Base-by-base conservation (phyloP, 495 filamentous ascomycete genomes). In the Durotheca rogersii region DNA sequence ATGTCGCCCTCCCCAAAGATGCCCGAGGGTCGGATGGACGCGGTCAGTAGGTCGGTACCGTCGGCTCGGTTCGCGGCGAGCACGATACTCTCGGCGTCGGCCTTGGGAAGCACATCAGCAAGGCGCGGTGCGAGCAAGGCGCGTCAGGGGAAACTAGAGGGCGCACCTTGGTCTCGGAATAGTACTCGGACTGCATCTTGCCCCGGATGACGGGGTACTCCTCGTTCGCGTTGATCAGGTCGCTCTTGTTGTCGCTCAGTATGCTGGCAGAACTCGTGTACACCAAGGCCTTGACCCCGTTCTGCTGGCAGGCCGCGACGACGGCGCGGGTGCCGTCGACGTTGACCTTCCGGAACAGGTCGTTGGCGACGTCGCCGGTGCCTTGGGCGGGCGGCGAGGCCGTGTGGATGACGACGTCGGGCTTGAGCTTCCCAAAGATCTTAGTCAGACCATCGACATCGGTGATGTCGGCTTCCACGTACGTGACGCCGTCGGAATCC, bases 391-490 rank as follows among this genome's bases (percentile, higher is more conserved):
- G 71, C 2, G 89, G 88, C 3, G 85, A 87, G n/a, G 92, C 94
- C 7, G 93, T 97, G 70, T 99, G 90, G 53, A 97, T 93, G 31
- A 99, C 86, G 7, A 93, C 81, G 57, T 89, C 82, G n/a, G 94
- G 90, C 68, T 83, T 84, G 32, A 85, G 73, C 41, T 79, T 78
- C 11, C 75, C 62, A 66, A 97, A 85, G 7, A 94, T 72, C 9
- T 70, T 66, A 42, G 83, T 66, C 60, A 95, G 76, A 42, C 75
- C 74, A 40, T 75, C 77, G 41, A 72, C 68, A 33, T 88, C 84
- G 29, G 90, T 96, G 67, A 99, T 90, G 66, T 97, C 92, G 62
- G 84, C 87, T 47, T 90, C 80, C 61, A 87, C 78, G 71, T 99
- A 99, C 14, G 74, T 68, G 25, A 91, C 84, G 38, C 81, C 81